phyloP scores from a whole-genome alignment of 345 rosid species.

The Boechera divaricarpa region DNA sequence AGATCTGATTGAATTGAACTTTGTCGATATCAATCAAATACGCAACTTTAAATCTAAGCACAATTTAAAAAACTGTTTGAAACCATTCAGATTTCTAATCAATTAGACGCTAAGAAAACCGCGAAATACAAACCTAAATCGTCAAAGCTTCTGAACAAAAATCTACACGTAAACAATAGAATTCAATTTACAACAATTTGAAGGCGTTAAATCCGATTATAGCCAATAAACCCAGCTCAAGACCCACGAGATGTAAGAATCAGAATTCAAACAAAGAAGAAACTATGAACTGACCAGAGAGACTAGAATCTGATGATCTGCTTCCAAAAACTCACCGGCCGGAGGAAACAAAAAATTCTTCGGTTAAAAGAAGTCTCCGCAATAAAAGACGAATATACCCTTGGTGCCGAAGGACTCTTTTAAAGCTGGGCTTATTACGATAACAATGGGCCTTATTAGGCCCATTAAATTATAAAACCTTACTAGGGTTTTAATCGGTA shows the following conservation, averaged over 20 bases:
- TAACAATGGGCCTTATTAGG: constrained; percentile 2
- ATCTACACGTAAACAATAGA: constrained; percentile 9
- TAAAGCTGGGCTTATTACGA: constrained; percentile 1
- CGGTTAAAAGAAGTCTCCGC: constrained; percentile 13
- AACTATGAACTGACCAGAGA: constrained; percentile 31
- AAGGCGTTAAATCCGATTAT: not conserved
- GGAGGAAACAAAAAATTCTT: constrained; percentile 6
- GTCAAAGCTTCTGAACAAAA: constrained; percentile 19
- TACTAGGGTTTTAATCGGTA: constrained; percentile 32
- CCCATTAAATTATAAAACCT: constrained; percentile 40
- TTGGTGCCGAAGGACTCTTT: not conserved
- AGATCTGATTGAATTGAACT: constrained; percentile 33
- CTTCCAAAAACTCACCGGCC: constrained; percentile 34
- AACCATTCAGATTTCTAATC: not conserved
- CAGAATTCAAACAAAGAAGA: not conserved
- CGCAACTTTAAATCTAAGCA: not conserved
- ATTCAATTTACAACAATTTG: not conserved
- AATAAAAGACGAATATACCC: constrained; percentile 17
- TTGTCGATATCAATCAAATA: constrained; percentile 8
- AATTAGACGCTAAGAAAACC: constrained; percentile 10
- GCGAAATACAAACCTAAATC: constrained; percentile 16
- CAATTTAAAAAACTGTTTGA: not conserved
- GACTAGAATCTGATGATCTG: constrained; percentile 39
- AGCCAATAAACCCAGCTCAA: not conserved
- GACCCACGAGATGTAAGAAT: not conserved